phyloP scores from a whole-genome alignment of 495 filamentous ascomycete species.

The Hypoxylon cercidicola region DNA sequence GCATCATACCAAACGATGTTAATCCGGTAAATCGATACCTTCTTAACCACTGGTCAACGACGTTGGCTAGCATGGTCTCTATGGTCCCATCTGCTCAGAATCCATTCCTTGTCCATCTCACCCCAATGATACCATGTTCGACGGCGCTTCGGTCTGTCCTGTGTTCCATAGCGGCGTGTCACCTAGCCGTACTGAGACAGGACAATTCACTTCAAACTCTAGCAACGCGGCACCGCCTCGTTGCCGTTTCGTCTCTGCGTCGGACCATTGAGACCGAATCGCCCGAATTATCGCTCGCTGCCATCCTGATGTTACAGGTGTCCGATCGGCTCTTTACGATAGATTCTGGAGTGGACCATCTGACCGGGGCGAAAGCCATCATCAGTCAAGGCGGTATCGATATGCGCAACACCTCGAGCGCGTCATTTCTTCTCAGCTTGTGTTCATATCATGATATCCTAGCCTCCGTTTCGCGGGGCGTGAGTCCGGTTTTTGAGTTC shows the following conservation, averaged over 20 bases:
- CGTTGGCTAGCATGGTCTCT: constrained; percentile 39
- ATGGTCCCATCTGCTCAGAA: constrained; percentile 37
- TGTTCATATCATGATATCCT: constrained; percentile 45
- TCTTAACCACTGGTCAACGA: constrained; percentile 47
- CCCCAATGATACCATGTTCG: constrained; percentile 43
- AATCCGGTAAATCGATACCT: constrained; percentile 32
- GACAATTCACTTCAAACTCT: constrained; percentile 39
- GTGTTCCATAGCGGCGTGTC: constrained; percentile 43
- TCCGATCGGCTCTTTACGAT: constrained; percentile 44
- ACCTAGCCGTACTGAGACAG: constrained; percentile 38
- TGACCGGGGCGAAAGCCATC: constrained; percentile 43
- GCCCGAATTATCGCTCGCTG: constrained; percentile 42
- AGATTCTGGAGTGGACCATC: constrained; percentile 44
- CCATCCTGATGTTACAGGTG: constrained; percentile 44
- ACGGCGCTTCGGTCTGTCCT: constrained; percentile 40
- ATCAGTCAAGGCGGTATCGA: constrained; percentile 27
- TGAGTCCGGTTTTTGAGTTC: constrained; percentile 40
- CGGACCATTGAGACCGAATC: constrained; percentile 35
- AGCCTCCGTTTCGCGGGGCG: constrained; percentile 39
- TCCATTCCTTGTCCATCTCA: constrained; percentile 44
- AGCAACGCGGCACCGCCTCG: constrained; percentile 36
- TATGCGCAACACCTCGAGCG: constrained; percentile 29
- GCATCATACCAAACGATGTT: constrained; percentile 29
- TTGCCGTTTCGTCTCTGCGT: constrained; percentile 36
- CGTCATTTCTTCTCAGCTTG: constrained; percentile 42